These are phyloP conservation scores for Exobasidium cylindrosporum DNA, from an alignment of 1,284 basidiomycete species.

Conservation along the genomic window DNA sequence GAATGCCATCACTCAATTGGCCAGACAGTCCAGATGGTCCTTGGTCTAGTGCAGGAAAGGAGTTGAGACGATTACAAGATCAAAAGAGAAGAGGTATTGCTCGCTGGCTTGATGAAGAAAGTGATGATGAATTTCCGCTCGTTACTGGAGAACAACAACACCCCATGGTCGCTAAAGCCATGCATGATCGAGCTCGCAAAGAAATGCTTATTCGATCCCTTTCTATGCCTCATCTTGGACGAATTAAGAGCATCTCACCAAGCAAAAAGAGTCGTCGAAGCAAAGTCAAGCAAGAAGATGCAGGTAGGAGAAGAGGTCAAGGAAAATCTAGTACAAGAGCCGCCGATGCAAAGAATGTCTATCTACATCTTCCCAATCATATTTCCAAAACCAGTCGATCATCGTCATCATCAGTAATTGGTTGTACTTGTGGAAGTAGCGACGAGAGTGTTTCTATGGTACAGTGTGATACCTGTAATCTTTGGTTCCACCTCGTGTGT, in stretches of 20 bases:
- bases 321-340: background rate
- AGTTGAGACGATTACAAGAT: background rate
- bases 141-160: slow-evolving; percentile 24
- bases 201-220: background rate
- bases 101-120: slow-evolving; percentile 15
- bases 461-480: slow-evolving; percentile 51
- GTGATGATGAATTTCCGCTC: background rate
- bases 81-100: slow-evolving; percentile 8
- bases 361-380: background rate
- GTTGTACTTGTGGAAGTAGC: slow-evolving; percentile 36
- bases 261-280: slow-evolving; percentile 5
- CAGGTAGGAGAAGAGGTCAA: background rate
- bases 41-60: slow-evolving; percentile 3
- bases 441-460: slow-evolving; percentile 48
- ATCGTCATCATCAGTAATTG: slow-evolving; percentile 23
- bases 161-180: slow-evolving; percentile 48
- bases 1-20: slow-evolving; percentile 7
- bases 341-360: background rate
- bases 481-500: slow-evolving; percentile 54
- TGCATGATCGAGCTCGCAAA: slow-evolving; percentile 32
- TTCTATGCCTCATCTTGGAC: slow-evolving; percentile 13
- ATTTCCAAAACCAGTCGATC: background rate
- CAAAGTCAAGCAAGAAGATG: slow-evolving; percentile 12
- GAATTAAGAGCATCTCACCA: slow-evolving; percentile 23
- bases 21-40: slow-evolving; percentile 4